phyloP scores from a whole-genome alignment of 805 yeast genomes.

The Candida nanaspora region DNA sequence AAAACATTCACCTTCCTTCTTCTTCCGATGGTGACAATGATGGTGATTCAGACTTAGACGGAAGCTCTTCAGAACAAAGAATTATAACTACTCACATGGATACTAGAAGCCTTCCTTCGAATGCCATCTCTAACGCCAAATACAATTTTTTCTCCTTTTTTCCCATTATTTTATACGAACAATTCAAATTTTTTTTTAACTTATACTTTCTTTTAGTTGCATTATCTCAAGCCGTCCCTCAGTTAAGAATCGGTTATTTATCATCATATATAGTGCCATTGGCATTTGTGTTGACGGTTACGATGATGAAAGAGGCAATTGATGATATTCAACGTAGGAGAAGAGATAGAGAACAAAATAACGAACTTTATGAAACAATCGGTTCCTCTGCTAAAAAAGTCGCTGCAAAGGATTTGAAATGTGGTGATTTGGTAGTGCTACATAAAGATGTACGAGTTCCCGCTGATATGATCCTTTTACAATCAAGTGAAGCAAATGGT shows the following conservation, averaged over 20 bases:
- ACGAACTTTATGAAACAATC: conserved; percentile 71
- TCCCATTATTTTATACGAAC: conserved; percentile 87
- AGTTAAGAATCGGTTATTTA: conserved; percentile 84
- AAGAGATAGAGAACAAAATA: conserved; percentile 84
- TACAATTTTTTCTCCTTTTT: conserved; percentile 82
- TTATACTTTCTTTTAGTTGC: conserved; percentile 90
- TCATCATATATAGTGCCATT: conserved; percentile 92
- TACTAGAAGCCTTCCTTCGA: conserved; percentile 40
- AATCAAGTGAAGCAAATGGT: conserved; percentile 74
- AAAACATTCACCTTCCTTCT: no score
- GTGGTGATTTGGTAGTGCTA: conserved; percentile 78
- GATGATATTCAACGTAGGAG: conserved; percentile 90
- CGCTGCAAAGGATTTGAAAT: conserved; percentile 58
- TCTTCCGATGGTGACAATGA: background rate
- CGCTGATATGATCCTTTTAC: conserved; percentile 83
- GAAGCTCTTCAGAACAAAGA: conserved; percentile 17
- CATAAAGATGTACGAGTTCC: conserved; percentile 86
- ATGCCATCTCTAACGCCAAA: conserved; percentile 90
- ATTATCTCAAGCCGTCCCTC: conserved; percentile 85
- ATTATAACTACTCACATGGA: conserved; percentile 32
- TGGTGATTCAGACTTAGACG: background rate
- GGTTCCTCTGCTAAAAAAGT: conserved; percentile 31
- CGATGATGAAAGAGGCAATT: conserved; percentile 92
- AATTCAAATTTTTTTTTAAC: conserved; percentile 94
- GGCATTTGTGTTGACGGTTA: conserved; percentile 84